Base-by-base conservation (phyloP, 306 rosid genomes). In the Acacia confusa region DNA sequence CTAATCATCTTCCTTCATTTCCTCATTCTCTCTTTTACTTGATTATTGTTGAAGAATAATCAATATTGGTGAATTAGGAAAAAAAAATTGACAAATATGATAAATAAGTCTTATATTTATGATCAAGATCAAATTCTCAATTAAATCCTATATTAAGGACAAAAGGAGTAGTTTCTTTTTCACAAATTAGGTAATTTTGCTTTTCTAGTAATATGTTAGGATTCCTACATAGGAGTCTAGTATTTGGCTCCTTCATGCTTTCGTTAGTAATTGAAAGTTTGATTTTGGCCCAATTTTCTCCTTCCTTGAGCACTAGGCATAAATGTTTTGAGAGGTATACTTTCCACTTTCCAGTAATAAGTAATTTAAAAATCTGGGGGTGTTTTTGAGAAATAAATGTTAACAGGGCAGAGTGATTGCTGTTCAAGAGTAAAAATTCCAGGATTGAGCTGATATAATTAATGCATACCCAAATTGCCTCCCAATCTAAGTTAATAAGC, bases 161-260 rank as follows among this genome's bases (percentile, higher is more conserved):
- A 32, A 32, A 2, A 32, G 4, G 34, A 32, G 20, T 68, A 66
- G 72, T 72, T 30, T 72, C 60, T 72, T 30, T 68, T 34, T 45
- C 36, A 41, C 38, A 57, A 40, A 67, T 14, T 79, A 76, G 85
- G 81, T 83, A 50, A 34, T 43, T 40, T 82, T 14, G 1, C 36
- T 50, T 50, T 4, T 70, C 44, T n/a, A 25, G 38, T 30, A 28
- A 53, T 67, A 38, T 67, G 9, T 2, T 8, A 36, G 27, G 20
- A 19, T 3, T 32, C 4, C 34, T 32, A 32, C 34, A 32, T 32
- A 34, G 34, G 72, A 66, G 19, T 41, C 27, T 10, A 8, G 8
- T 67, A 38, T 67, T 36, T 36, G 24, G 8, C 27, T 32, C 67
- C n/a, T 32, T 22, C 24, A 22, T 16, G 28, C 15, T 71, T n/a